These are phyloP conservation scores for Serpula lacrymans DNA, from an alignment of 768 basidiomycete species.

Conservation along the genomic window DNA sequence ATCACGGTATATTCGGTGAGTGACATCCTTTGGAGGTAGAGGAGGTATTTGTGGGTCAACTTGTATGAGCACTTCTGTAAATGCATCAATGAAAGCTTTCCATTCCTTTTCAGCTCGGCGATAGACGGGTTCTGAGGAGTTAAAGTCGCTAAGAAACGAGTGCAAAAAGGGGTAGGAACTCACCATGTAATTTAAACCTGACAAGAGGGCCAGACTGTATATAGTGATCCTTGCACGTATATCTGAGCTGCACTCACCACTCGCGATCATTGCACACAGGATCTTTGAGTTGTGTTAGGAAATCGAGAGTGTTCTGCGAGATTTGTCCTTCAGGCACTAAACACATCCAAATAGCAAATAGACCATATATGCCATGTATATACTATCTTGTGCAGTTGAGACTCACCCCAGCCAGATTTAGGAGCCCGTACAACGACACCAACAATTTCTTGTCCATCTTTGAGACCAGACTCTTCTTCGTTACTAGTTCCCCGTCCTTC, in stretches of 20 bases:
- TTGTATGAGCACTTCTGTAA: constrained; percentile 64
- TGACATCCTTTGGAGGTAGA: constrained; percentile 87
- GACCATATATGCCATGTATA: neutral
- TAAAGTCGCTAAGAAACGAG: too few species aligned
- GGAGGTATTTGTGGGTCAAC: constrained; percentile 83
- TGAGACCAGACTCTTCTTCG: constrained; percentile 43
- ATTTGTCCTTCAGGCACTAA: constrained; percentile 82
- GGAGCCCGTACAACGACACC: constrained; percentile 81
- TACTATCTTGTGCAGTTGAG: too few species aligned
- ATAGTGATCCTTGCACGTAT: too few species aligned
- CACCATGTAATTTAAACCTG: constrained; percentile 85
- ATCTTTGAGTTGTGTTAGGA: constrained; percentile 64
- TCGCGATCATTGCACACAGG: constrained; percentile 81
- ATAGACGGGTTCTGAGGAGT: constrained; percentile 26
- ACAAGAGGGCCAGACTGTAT: neutral
- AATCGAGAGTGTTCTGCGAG: constrained; percentile 82
- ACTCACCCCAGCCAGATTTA: constrained; percentile 72
- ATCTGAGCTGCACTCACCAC: constrained; percentile 47
- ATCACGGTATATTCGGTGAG: constrained; percentile 92
- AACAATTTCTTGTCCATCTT: constrained; percentile 67
- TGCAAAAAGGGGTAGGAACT: neutral
- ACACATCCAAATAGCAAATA: neutral
- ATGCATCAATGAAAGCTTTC: constrained; percentile 74
- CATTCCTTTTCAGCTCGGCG: constrained; percentile 80
- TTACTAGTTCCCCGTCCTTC: constrained; percentile 33